Conservation (phyloP, 192 early-diverging fungal species). For the Linnemannia hyalina region DNA sequence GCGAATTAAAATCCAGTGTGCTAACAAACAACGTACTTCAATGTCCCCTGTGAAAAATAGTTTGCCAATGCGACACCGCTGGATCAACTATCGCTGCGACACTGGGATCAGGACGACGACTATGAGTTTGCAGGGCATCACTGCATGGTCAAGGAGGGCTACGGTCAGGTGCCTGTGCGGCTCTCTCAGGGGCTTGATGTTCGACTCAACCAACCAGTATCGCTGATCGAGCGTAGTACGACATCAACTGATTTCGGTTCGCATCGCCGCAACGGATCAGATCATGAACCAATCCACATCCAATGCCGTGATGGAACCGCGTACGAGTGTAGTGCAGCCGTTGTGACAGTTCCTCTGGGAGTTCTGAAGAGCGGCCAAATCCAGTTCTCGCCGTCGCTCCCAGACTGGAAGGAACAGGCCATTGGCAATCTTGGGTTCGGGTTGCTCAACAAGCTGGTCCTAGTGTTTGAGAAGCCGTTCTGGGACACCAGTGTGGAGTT, state of each 20-base stretch:
- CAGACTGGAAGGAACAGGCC: constrained; percentile 40
- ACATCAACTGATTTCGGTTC: neutral
- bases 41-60: constrained; percentile 9
- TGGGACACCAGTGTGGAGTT: constrained; percentile 33
- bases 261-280: neutral
- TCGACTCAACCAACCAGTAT: constrained; percentile 42
- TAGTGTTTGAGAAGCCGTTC: constrained; percentile 47
- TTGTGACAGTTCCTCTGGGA: constrained; percentile 54
- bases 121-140: constrained; percentile 58
- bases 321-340: constrained; percentile 16
- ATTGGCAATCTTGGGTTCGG: constrained; percentile 51
- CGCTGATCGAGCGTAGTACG: constrained; percentile 20
- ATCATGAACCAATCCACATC: constrained; percentile 19
- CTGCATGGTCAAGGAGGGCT: constrained; percentile 50
- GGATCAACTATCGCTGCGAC: constrained; percentile 47
- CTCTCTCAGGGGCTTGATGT: constrained; percentile 55
- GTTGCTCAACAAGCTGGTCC: constrained; percentile 40
- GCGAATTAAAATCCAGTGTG: neutral
- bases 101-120: constrained; percentile 62
- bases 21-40: neutral
- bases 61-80: constrained; percentile 61
- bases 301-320: constrained; percentile 34
- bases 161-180: constrained; percentile 52
- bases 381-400: constrained; percentile 37
- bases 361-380: constrained; percentile 52